Evolutionary conservation across 768 basidiomycete species (phyloP), one percentile per base, ranked within the genome.

Genomic region (Serendipita sp.): DNA sequence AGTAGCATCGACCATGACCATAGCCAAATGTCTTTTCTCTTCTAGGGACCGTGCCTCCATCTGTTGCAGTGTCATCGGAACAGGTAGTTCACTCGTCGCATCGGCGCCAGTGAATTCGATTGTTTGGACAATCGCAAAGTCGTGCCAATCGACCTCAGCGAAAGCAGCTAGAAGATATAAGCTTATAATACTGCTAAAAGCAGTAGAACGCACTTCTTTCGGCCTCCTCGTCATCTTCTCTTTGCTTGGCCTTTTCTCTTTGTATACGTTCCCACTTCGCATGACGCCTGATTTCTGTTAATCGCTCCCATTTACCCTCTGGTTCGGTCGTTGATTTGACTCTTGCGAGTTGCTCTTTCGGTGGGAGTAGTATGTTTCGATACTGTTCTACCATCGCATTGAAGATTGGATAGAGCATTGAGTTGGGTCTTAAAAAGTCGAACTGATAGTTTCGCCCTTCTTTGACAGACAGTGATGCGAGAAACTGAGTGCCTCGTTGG

Each of bases 61-160:
- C 72, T 96, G 92, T 70, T 91, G 86, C 16, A 96, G 83, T 69
- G 83, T 93, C 87, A 96, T 97, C 0, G 96, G 96, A n/a, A 90
- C 86, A 10, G 95, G 96, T 30, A 99, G 79, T 71, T 98, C 94
- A 10, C 89, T 84, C 45, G 85, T 84, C 64, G 90, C 85, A 72
- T 99, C 96, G 5, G 88, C 89, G 38, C 85, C 83, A 15, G 96
- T 98, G 72, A 98, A 99, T 72, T 99, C 96, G 70, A 96, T 93
- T 18, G 93, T 96, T 72, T 97, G 92, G 3, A 97, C 96, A 65
- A 96, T 91, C 45, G 93, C 92, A 76, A 96, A 98, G 72, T 98
- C 96, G 71, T 99, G 92, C 96, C 96, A 99, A 72, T 99, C 96
- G 69, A 99, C 97, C 72, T 94, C 91, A 48, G 92, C 91, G 71